Base-by-base conservation (phyloP, 371 early-diverging fungal species). In the Sporodiniella umbellata region DNA sequence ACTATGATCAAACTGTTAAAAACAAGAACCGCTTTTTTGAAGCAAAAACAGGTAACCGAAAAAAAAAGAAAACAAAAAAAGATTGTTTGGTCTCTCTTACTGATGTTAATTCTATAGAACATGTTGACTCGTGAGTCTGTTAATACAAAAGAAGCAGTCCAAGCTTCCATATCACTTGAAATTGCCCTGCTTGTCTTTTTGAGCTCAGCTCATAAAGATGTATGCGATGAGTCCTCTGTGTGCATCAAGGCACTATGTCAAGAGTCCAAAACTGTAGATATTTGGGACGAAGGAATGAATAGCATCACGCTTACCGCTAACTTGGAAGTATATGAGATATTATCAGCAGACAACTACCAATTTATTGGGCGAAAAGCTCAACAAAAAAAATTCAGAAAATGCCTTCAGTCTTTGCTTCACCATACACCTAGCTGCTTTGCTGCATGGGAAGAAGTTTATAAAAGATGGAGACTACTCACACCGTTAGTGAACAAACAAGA, bases 401-500 rank as follows among this genome's bases (percentile, higher is more conserved):
- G 86, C 21, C 58, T 94, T 38, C 78, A 90, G 4, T 71, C 81
- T 54, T 70, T 88, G 39, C 70, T 75, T 21, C 65, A 70, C 12
- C 87, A 85, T 12, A 88, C 91, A 1, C 79, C 85, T 4, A 90
- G 90, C 7, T 87, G 84, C 47, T 65, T 90, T 53, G 86, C 85
- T 0, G 92, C 90, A 7, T 92, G 92, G 90, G 92, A 91, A 60
- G 92, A 92, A 55, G 81, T 84, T 0, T 94, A 92, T 92, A 73
- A 77, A 30, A 80, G 89, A 14, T 94, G 94, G 92, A 79, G 77
- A 40, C 57, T 62, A 15, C 54, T 85, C 8, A 84, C 77, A 2
- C 64, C 62, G 6, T 56, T 71, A 30, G 67, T 85, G 51, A 68
- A 68, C 39, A 62, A 67, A 19, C 43, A 64, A 1, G 84, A 83